Base-by-base conservation (phyloP, 208 protist species). In the Leishmania aethiopica region DNA sequence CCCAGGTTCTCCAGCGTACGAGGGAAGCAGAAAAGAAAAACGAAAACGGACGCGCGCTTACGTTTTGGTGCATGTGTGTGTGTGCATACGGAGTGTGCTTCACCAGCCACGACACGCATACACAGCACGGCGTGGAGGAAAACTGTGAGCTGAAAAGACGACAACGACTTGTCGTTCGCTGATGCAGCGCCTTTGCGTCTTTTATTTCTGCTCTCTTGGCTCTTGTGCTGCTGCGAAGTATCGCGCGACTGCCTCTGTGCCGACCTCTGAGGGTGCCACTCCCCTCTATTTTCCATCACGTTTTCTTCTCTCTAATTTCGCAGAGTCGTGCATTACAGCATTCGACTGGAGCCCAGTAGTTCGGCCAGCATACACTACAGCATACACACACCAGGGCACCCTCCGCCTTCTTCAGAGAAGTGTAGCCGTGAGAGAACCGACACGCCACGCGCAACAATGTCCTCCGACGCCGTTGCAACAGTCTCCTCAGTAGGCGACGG, bases 401-500 rank as follows among this genome's bases (percentile, higher is more conserved):
- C 22, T n/a, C 42, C 42, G 42, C 28, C 25, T n/a, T 49, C 37
- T 2, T 49, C 25, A 51, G 25, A 11, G 42, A 35, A 1, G 45
- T 53, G 15, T 22, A 35, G 22, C 25, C 69, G 40, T 28, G 25
- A 5, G 35, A 53, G 15, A 51, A 53, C 69, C 40, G 5, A 42
- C 40, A 35, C n/a, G 25, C 7, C 69, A 35, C 69, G 69, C 28
- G 25, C 19, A n/a, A 1, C 8, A n/a, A 74, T 78, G 59, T 67
- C 51, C 53, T 35, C 40, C 51, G 42, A 75, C 57, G 35, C 15
- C 19, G 55, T 67, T 40, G 73, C 81, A 49, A 67, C 82, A 19
- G 57, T 77, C 45, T 5, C 70, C 0, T 42, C 71, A 55, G 67
- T 66, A 17, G 67, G 73, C 59, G 76, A 85, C 3, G 72, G 75